phyloP scores from a whole-genome alignment of 805 yeast genomes.

The Ogataea nakhonphanomensis region DNA sequence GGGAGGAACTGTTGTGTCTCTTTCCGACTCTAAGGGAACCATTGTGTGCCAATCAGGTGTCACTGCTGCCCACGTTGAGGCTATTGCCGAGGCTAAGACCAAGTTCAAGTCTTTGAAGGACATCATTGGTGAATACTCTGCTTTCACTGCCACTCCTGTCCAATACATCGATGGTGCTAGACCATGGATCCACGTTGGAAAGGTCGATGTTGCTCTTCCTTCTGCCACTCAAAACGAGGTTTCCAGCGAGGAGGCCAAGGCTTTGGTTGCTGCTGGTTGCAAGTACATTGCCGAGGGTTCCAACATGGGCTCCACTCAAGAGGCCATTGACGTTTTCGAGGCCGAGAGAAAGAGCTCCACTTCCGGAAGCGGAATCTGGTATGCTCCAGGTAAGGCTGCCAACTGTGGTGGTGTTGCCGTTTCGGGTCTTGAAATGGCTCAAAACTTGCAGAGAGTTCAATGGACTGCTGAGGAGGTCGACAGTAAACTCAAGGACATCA shows the following conservation, averaged over 20 bases:
- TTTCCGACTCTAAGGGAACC: slow-evolving; percentile 93
- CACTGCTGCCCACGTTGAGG: slow-evolving; percentile 74
- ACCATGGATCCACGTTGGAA: slow-evolving; percentile 92
- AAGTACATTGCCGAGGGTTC: slow-evolving; percentile 98
- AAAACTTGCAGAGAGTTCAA: slow-evolving; percentile 88
- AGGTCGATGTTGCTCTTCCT: slow-evolving; percentile 94
- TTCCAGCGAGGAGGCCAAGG: slow-evolving; percentile 94
- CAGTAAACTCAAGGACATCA: slow-evolving; percentile 81
- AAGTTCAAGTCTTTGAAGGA: slow-evolving; percentile 73
- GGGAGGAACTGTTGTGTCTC: slow-evolving; percentile 91
- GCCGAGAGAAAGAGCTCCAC: slow-evolving; percentile 57
- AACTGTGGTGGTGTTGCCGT: slow-evolving; percentile 99
- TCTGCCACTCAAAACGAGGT: slow-evolving; percentile 99
- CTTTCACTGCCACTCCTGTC: slow-evolving; percentile 57
- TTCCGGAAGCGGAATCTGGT: slow-evolving; percentile 70
- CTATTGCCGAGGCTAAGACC: slow-evolving; percentile 73
- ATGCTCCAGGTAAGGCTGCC: slow-evolving; percentile 99
- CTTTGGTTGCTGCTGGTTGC: slow-evolving; percentile 87
- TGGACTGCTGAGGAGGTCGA: slow-evolving; percentile 96
- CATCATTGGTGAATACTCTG: slow-evolving; percentile 54
- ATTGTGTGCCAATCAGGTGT: slow-evolving; percentile 78
- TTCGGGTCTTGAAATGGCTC: slow-evolving; percentile 99
- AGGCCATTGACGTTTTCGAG: slow-evolving; percentile 94
- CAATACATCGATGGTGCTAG: slow-evolving; percentile 90
- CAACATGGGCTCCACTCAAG: slow-evolving; percentile 98